Evolutionary conservation across 108 stramenopile genomes (phyloP).

Genomic region (Pseudonitzschia pungens): DNA sequence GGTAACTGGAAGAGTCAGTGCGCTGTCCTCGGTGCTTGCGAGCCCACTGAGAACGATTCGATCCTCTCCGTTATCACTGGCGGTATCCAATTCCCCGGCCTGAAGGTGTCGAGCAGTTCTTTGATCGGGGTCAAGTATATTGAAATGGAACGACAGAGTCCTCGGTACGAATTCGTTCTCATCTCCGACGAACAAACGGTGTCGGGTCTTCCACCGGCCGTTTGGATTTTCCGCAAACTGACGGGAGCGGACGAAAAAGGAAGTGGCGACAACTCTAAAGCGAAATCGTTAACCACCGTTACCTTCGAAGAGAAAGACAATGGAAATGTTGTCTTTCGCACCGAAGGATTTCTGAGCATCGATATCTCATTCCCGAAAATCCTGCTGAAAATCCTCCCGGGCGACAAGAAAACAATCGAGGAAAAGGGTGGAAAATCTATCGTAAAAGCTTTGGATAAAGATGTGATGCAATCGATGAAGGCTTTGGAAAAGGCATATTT

Average conservation of each 20-base stretch:
- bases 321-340: slow-evolving; percentile 18
- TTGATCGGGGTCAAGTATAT: slow-evolving; percentile 37
- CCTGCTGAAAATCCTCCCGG: slow-evolving; percentile 46
- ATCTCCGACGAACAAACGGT: slow-evolving; percentile 32
- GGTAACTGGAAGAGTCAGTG: slow-evolving; percentile 14
- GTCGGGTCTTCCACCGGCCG: slow-evolving; percentile 30
- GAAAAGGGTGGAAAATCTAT: slow-evolving; percentile 37
- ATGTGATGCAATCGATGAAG: slow-evolving; percentile 31
- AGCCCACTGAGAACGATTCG: slow-evolving; percentile 20
- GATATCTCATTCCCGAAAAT: slow-evolving; percentile 39
- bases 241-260: slow-evolving; percentile 32
- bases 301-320: slow-evolving; percentile 9
- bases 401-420: slow-evolving; percentile 49
- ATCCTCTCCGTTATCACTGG: slow-evolving; percentile 24
- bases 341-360: slow-evolving; percentile 23
- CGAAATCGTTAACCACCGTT: slow-evolving; percentile 15
- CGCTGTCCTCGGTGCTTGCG: background rate
- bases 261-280: background rate
- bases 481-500: slow-evolving; percentile 33
- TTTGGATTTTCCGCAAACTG: slow-evolving; percentile 53
- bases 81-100: slow-evolving; percentile 51
- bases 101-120: slow-evolving; percentile 30
- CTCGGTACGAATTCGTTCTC: slow-evolving; percentile 34
- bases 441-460: slow-evolving; percentile 33
- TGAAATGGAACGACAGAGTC: slow-evolving; percentile 1